Evolutionary conservation across 2,329 filamentous ascomycete species (phyloP), one percentile per base, ranked within the genome.

Genomic region (Colletotrichum sansevieriae): DNA sequence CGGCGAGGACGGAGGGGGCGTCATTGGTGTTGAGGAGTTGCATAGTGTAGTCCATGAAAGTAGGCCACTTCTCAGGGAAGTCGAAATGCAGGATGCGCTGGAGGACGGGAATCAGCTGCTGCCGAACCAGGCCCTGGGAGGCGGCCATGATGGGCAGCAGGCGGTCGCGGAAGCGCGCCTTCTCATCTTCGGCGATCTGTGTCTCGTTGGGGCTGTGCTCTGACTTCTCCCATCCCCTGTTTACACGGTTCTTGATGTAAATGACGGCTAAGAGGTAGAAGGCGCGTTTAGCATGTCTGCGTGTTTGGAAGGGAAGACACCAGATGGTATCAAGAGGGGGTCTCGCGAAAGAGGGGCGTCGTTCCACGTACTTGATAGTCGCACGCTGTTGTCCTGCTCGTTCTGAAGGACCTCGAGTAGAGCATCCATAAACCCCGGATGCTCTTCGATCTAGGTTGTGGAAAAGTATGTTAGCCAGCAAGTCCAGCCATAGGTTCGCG

Each of bases 231-330:
- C 96, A 99, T 75, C 93, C 94, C 78, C 95, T 92, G 80, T 92
- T 95, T 79, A 98, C 92, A 78, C 95, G 92, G 83, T 99, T 98
- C 85, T 99, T 99, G 79, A 98, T 90, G 83, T 98, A 99, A 75
- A 99, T 93, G 77, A 95, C 95, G 77, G 94, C 95, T 98, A 80
- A 71, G 70, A 62, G 55, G 55, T 63, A 66, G 73, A 61, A 72
- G 59, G 64, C 49, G 44, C 29, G 57, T 60, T 68, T 56, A 68
- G 62, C 37, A 62, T 47, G 39, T 43, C 22, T 56, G 49, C 43
- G 22, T 41, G 46, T 20, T 22, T n/a, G 47, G 22, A 12, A 12
- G 33, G 15, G 35, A 11, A 22, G 35, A 13, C 18, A 43, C 59
- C 20, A 39, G 33, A 41, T 49, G 13, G 49, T 46, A 46, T 52